Base-by-base conservation (phyloP, 73 alveolate genomes). In the Paramecium pentaurelia region DNA sequence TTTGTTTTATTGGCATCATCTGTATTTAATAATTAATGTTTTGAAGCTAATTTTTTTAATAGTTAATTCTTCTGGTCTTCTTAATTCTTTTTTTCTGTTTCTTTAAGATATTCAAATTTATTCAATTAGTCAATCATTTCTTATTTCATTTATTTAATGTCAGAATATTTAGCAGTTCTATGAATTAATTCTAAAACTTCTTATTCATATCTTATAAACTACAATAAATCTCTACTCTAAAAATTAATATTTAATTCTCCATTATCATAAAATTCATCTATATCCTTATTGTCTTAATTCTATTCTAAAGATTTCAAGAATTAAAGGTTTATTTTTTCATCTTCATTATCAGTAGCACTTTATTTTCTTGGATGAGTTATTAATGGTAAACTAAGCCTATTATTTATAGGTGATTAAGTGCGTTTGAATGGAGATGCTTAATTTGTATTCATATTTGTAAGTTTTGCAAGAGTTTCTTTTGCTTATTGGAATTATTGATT, bases 211-310 rank as follows among this genome's bases (percentile, higher is more conserved):
- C 91, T 16, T 16, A 80, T 42, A 36, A 80, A 80, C 22, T 49
- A 45, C 44, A 80, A 27, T 44, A 80, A 38, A 80, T 80, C 91
- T 4, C 34, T 6, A 42, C 64, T 44, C 71, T 80, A 32, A 45
- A 80, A 45, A 22, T 80, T 34, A 4, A 80, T 47, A 47, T 80
- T 80, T 47, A 80, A 49, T 44, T 80, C 44, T 20, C 73, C 73
- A 40, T 47, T 47, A 10, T 80, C 91, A 27, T 44, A 42, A 47
- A 27, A 42, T 49, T 80, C 91, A 11, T 40, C 75, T 40, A 80
- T 49, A 12, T 80, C 91, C 28, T 80, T 80, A 49, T 42, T 80
- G 4, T 80, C 91, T 44, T 80, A 45, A 80, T 80, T 80, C 20
- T 80, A 36, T 44, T 80, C 71, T 10, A 80, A 12, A 10, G 91